Evolutionary conservation across 2,329 filamentous ascomycete species (phyloP), one percentile per base, ranked within the genome.

Genomic region (Penicillium sp.): DNA sequence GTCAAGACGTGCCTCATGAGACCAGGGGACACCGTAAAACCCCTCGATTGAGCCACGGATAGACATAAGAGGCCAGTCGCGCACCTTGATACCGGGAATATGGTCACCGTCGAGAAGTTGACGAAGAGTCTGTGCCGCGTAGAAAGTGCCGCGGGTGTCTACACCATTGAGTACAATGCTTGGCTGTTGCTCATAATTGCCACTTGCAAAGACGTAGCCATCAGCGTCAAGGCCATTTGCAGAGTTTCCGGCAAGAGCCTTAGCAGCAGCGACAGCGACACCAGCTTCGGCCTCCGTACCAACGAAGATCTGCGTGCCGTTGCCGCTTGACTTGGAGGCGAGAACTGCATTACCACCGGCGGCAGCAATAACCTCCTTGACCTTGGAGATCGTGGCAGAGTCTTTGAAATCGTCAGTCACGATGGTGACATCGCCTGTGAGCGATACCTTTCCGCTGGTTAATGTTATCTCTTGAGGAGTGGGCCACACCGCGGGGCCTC

Each of bases 21-120:
- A 65, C 62, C 62, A 64, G 0, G 62, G 62, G 12, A 64, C 47
- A 38, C 62, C 61, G 35, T 64, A 65, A 50, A 65, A 64, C 1
- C 62, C 62, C 44, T 64, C 58, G 8, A 65, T 65, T 7, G 60
- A 64, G 32, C 62, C 62, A 40, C 62, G 61, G 35, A 65, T 61
- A 15, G 61, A 54, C 62, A 65, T 65, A 23, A 65, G 62, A 23
- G 62, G 62, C 62, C 61, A 62, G 25, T 65, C 62, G 16, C 60
- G 60, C n/a, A 64, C 48, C 16, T 55, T 51, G 13, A 63, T 25
- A 25, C 56, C 58, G 4, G 53, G 21, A n/a, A 41, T 16, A 12
- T 39, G 10, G 6, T 9, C 13, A 23, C 18, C 18, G 9, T 32
- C 37, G 4, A 41, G 47, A 13, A 50, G 27, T 50, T 50, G 47